These are phyloP conservation scores for Dorcoceras hygrometricum DNA, from an alignment of 257 asterid genomes.

Conservation along the genomic window DNA sequence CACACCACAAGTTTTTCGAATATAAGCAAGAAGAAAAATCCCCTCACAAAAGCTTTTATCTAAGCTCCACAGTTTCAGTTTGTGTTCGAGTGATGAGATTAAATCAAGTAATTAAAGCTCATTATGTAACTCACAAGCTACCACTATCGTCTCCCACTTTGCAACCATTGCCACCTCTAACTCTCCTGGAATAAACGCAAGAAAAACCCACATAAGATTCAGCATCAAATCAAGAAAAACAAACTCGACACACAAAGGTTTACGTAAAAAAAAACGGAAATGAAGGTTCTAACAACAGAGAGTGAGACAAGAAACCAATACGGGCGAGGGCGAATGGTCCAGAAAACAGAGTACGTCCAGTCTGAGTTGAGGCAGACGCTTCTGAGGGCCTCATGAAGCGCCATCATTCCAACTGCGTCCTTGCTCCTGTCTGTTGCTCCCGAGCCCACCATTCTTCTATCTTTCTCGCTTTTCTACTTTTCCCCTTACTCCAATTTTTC, in stretches of 20 bases:
- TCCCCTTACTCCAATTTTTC: slow-evolving; percentile 4
- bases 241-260: background rate
- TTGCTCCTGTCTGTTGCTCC: slow-evolving; percentile 94
- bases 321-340: slow-evolving; percentile 99
- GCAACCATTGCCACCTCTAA: slow-evolving; percentile 96
- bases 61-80: background rate
- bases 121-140: slow-evolving; percentile 79
- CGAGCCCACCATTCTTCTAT: slow-evolving; percentile 90
- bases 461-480: slow-evolving; percentile 20
- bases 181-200: slow-evolving; percentile 59
- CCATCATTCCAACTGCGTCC: slow-evolving; percentile 99
- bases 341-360: slow-evolving; percentile 99
- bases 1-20: slow-evolving; percentile 20
- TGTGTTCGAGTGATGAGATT: background rate
- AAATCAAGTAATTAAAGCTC: slow-evolving; percentile 6
- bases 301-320: slow-evolving; percentile 29
- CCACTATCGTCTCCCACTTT: slow-evolving; percentile 98
- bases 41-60: background rate
- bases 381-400: slow-evolving; percentile 99
- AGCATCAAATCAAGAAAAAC: background rate
- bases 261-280: background rate
- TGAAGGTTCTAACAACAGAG: background rate
- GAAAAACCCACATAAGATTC: slow-evolving; percentile 13
- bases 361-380: slow-evolving; percentile 91
- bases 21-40: slow-evolving; percentile 7